These are phyloP conservation scores for Xanthoconium stramineum DNA, from an alignment of 768 basidiomycete species.

Conservation along the genomic window DNA sequence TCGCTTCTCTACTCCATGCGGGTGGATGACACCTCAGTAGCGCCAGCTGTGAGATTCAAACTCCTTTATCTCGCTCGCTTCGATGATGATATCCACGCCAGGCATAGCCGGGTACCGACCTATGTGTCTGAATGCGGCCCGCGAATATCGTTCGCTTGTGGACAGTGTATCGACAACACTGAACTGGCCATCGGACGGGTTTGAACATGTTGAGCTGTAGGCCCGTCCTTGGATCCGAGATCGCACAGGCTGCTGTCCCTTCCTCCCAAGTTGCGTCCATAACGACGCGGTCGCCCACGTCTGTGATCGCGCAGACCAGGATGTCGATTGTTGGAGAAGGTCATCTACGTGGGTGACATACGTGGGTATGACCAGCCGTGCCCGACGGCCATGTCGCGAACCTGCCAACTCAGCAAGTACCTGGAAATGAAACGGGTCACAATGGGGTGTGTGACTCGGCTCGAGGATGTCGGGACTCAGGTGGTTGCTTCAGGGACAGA, in stretches of 20 bases:
- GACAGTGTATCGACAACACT: slow-evolving; percentile 34
- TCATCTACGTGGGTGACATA: too few species aligned
- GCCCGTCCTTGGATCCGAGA: too few species aligned
- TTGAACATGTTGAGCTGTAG: slow-evolving; percentile 36
- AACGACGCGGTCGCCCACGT: too few species aligned
- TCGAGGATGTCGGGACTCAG: slow-evolving; percentile 33
- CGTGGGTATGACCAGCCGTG: too few species aligned
- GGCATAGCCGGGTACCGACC: slow-evolving; percentile 36
- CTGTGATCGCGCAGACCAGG: too few species aligned
- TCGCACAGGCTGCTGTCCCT: too few species aligned
- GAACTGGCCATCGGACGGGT: slow-evolving; percentile 33
- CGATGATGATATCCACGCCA: slow-evolving; percentile 48
- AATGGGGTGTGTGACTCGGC: slow-evolving; percentile 24
- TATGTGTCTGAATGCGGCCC: slow-evolving; percentile 40
- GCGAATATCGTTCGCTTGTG: slow-evolving; percentile 29
- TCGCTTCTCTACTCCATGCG: slow-evolving; percentile 37
- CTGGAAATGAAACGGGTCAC: too few species aligned
- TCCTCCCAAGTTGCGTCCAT: too few species aligned
- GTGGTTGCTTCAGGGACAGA: slow-evolving; percentile 31
- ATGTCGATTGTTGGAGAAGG: too few species aligned
- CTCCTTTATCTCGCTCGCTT: slow-evolving; percentile 39
- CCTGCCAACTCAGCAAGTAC: too few species aligned
- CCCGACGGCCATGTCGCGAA: too few species aligned
- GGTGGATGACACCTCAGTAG: slow-evolving; percentile 37
- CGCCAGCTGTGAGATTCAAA: slow-evolving; percentile 22